Evolutionary conservation across 768 basidiomycete species (phyloP).

Genomic region (Favolaschia claudopus): DNA sequence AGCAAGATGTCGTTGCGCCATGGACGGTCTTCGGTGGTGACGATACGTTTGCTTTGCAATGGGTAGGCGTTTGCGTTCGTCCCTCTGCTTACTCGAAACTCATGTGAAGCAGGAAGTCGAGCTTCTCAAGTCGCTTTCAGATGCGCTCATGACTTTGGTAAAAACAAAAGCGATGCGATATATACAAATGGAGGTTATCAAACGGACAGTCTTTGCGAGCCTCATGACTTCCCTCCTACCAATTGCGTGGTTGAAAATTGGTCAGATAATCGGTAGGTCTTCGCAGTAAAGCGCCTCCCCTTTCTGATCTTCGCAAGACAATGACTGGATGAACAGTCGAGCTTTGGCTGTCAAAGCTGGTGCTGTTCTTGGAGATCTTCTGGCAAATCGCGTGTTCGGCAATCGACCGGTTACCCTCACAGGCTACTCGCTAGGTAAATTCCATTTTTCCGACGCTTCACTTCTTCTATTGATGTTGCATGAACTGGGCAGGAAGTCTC

Average conservation of each 20-base stretch:
- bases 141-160: constrained; percentile 52
- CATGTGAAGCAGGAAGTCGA: constrained; percentile 56
- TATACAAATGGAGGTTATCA: constrained; percentile 55
- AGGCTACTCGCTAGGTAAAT: constrained; percentile 62
- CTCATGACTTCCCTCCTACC: constrained; percentile 60
- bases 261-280: constrained; percentile 58
- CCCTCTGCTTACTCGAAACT: not conserved
- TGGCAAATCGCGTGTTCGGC: constrained; percentile 58
- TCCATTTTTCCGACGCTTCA: not conserved
- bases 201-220: constrained; percentile 57
- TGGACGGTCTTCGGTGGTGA: constrained; percentile 60
- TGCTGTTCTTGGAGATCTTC: constrained; percentile 58
- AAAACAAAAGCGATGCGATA: constrained; percentile 59
- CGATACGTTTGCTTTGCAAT: constrained; percentile 64
- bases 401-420: constrained; percentile 60
- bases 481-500: constrained; percentile 30
- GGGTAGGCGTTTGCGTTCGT: constrained; percentile 46
- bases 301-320: constrained; percentile 44
- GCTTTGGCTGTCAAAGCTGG: constrained; percentile 62
- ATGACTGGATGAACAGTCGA: constrained; percentile 66
- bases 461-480: not conserved
- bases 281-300: not conserved
- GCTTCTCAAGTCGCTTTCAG: constrained; percentile 56
- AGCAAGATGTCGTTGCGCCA: constrained; percentile 56
- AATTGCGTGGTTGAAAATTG: constrained; percentile 57